Evolutionary conservation across 2,329 filamentous ascomycete species (phyloP), one percentile per base, ranked within the genome.

Genomic region (Stromatinia cepivora): DNA sequence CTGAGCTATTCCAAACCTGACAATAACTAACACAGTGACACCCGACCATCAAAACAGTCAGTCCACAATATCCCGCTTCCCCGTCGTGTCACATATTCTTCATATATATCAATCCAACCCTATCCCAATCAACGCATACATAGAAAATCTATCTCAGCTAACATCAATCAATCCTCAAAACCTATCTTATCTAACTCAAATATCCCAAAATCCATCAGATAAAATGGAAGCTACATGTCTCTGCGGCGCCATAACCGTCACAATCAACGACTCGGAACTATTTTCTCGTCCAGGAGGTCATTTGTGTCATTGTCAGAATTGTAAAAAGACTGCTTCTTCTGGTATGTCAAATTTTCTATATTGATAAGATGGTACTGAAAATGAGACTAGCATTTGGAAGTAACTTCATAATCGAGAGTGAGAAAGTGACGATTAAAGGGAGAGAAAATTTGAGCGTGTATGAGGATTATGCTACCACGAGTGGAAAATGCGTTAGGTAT

Each of bases 301-400:
- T 72, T 75, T 85, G 10, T 85, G 84, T 75, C 82, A 85, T 71
- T 85, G 84, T 75, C 76, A 78, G 46, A 86, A 85, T 71, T 85
- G 46, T 13, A 64, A 4, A 8, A 64, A 64, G 34, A 64, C 61
- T 36, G 61, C 61, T 11, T 64, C 61, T 3, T 64, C 61, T 6
- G 61, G 61, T 64, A 25, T 31, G 61, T 28, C n/a, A 2, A 7
- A 46, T 1, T 7, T 2, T 20, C 6, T 20, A 10, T 22, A 42
- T 8, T 20, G 4, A 25, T 17, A 31, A 56, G 53, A 54, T 10
- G 20, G 10, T 2, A 34, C 34, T 64, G 1, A 64, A 22, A 64
- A 20, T 6, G 20, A 20, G 20, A 25, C 15, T 8, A 64, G 61
- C 61, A 64, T 64, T 52, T 6, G 61, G 61, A 39, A 64, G 28